Evolutionary conservation across 495 filamentous ascomycete genomes (phyloP).

Genomic region (Aspergillus cavernicola): DNA sequence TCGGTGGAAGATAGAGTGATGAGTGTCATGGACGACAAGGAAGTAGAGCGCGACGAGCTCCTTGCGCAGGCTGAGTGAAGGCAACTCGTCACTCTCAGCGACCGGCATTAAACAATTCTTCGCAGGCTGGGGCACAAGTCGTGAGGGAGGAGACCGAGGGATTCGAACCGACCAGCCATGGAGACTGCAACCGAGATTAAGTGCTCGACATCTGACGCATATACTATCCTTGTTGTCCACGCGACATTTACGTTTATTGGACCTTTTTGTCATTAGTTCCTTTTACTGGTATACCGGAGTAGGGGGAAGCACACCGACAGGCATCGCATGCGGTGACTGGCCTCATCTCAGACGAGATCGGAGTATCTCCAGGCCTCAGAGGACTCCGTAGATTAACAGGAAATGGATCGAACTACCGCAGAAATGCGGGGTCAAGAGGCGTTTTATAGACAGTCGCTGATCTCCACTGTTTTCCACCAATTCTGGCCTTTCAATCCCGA

Average conservation of each 20-base stretch:
- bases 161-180: not conserved
- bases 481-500: not conserved
- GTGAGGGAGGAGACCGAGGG: not conserved
- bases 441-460: not conserved
- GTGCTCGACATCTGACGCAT: not conserved
- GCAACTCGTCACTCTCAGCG: not conserved
- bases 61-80: not conserved
- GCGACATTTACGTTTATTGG: not conserved
- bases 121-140: not conserved
- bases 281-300: too few species aligned
- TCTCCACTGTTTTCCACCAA: constrained; percentile 8
- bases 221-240: not conserved
- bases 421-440: not conserved
- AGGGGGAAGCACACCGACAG: not conserved
- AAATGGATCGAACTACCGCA: not conserved
- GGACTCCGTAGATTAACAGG: not conserved
- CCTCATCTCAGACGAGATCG: not conserved
- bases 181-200: not conserved
- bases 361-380: not conserved
- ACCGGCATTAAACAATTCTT: not conserved
- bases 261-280: too few species aligned
- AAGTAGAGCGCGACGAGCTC: not conserved
- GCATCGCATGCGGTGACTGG: not conserved
- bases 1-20: not conserved
- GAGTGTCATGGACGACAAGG: not conserved